Base-by-base conservation (phyloP, 345 rosid genomes). In the Pugionium dolabratum region DNA sequence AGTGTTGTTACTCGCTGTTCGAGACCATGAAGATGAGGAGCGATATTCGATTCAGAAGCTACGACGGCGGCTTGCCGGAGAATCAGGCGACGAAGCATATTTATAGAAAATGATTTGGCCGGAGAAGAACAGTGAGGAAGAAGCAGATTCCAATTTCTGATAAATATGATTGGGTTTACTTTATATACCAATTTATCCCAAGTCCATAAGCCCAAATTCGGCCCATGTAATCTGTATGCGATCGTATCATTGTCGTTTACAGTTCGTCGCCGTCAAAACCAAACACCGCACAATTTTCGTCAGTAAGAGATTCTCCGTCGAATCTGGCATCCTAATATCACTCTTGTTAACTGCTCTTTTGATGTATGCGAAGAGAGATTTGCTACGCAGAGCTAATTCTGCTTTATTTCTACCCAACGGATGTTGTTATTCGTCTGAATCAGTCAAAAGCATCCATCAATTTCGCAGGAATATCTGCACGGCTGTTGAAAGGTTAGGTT, bases 401-500 rank as follows among this genome's bases (percentile, higher is more conserved):
- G 53, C 74, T 39, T 1, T 74, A 5, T 58, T 76, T 44, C 28
- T 78, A 27, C 57, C 74, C 34, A 70, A 55, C 79, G 80, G 78
- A 78, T 39, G 73, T 60, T 57, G 67, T 52, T 74, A 79, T 62
- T 54, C 72, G 27, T 73, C 67, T 60, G 44, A 58, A 53, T 32
- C 76, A 1, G 1, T 64, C 62, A 63, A 37, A 51, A 51, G 51
- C 47, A 59, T 71, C 1, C 34, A 53, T 54, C 54, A 28, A 18
- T 26, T 73, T 7, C 51, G 75, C 53, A 76, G 65, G 56, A 41
- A 71, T 69, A 58, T 80, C 66, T 67, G 67, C 77, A 84, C 86
- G 2, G 85, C 83, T 4, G 68, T 82, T 18, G 74, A 84, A 79
- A 79, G 83, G 70, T 81, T 66, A 52, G 83, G 83, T 60, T 61